Conservation (phyloP, 139 green algal genomes). For the Chlamydomonas urium region DNA sequence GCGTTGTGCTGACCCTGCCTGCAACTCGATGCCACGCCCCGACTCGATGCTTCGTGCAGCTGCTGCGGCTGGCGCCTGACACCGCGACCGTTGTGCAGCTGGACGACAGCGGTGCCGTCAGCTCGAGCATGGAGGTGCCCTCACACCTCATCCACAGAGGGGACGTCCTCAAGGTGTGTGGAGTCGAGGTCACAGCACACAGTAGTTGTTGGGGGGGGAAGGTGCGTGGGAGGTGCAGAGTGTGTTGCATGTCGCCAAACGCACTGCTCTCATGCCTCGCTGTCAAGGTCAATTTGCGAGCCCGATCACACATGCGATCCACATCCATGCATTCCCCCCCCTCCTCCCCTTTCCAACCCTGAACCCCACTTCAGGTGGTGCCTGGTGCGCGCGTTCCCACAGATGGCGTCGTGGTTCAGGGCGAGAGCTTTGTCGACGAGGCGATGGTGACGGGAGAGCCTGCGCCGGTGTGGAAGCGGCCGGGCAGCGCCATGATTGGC, state of each 20-base stretch:
- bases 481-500: slow-evolving; percentile 58
- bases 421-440: slow-evolving; percentile 87
- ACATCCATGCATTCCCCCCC: neutral
- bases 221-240: too few species aligned
- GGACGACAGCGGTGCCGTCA: slow-evolving; percentile 49
- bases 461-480: slow-evolving; percentile 15
- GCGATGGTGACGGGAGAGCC: slow-evolving; percentile 94
- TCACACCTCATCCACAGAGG: slow-evolving; percentile 76
- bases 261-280: too few species aligned
- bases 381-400: slow-evolving; percentile 77
- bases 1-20: neutral
- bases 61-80: slow-evolving; percentile 72
- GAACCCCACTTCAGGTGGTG: slow-evolving; percentile 53
- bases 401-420: slow-evolving; percentile 81
- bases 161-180: slow-evolving; percentile 87
- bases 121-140: slow-evolving; percentile 46
- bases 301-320: too few species aligned
- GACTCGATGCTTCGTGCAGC: slow-evolving; percentile 16
- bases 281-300: too few species aligned
- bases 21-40: neutral
- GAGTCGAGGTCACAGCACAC: too few species aligned
- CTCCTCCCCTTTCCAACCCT: neutral
- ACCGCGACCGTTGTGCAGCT: slow-evolving; percentile 68
- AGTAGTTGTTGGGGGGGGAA: too few species aligned
- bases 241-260: too few species aligned